Evolutionary conservation across 2,329 filamentous ascomycete genomes (phyloP).

Genomic region (Penicillium sp.): DNA sequence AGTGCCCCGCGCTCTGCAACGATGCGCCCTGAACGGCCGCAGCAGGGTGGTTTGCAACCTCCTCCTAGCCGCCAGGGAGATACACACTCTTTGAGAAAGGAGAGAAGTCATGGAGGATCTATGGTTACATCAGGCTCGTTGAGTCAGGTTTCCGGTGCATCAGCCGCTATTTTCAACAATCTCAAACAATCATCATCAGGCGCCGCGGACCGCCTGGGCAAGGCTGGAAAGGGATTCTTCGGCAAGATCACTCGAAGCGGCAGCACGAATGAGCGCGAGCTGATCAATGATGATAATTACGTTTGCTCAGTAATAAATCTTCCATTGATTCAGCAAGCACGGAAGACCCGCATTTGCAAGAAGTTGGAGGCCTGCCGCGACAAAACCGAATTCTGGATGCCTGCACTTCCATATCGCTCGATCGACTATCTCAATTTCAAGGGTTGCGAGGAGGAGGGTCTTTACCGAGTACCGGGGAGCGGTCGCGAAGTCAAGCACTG

Average conservation of each 20-base stretch:
- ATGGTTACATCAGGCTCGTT: conserved; percentile 51
- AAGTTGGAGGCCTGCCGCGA: conserved; percentile 84
- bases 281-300: conserved; percentile 81
- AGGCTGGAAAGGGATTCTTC: conserved; percentile 81
- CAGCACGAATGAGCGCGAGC: conserved; percentile 69
- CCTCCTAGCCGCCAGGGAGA: conserved; percentile 68
- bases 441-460: conserved; percentile 87
- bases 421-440: conserved; percentile 97
- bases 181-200: conserved; percentile 73
- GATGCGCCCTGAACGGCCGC: conserved; percentile 67
- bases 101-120: conserved; percentile 38
- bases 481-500: conserved; percentile 90
- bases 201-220: conserved; percentile 71
- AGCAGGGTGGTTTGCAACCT: conserved; percentile 66
- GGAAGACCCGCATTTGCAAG: conserved; percentile 89
- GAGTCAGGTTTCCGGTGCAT: conserved; percentile 58
- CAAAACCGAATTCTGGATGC: conserved; percentile 99
- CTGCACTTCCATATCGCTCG: conserved; percentile 89
- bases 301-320: conserved; percentile 82
- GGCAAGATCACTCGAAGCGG: conserved; percentile 74
- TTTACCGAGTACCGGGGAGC: conserved; percentile 91
- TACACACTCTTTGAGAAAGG: conserved; percentile 36
- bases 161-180: conserved; percentile 70
- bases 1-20: conserved; percentile 66
- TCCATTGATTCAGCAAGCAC: conserved; percentile 84